Evolutionary conservation across 148 eudicot species (phyloP), one percentile per base, ranked within the genome.

Genomic region (Beta vulgaris): DNA sequence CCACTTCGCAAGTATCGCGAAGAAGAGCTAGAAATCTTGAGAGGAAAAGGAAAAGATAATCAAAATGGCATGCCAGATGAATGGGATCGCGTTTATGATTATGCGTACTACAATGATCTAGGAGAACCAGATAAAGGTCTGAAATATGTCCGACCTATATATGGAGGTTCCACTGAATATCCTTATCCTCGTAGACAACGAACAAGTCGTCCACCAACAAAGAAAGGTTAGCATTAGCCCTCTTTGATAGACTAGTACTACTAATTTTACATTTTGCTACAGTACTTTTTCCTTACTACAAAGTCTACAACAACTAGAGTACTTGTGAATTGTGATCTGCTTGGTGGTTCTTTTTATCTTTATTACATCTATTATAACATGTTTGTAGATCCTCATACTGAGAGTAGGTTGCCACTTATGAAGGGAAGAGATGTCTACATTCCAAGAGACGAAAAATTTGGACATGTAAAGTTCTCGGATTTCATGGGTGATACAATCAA

Each of bases 21-120:
- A 77, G 92, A 89, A 73, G 98, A 93, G 72, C 54, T 93, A 58
- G 70, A 71, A 72, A 82, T 44, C 36, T 64, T 91, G 71, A 86
- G 92, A 82, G 98, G 98, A 76, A 79, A 77, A 77, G 97, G 97
- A 78, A 77, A 71, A 32, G 92, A 89, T n/a, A n/a, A n/a, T n/a
- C n/a, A n/a, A 78, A 76, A 78, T 12, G 90, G 85, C 68, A 77
- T 80, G 76, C 92, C 85, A 0, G 77, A 88, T 74, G 88, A 91
- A 75, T 93, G 92, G 98, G 98, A 93, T 60, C 85, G 98, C 18
- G 90, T 93, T 13, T 93, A 93, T 76, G 98, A 93, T 76, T 93
- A 89, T 77, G 98, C 87, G 49, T 48, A 29, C 46, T 93, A 93
- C 62, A 89, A 93, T 69, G 98, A 93, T 76, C 77, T 86, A 65